Evolutionary conservation across 1,284 basidiomycete species (phyloP).

Genomic region (Trametes versicolor): DNA sequence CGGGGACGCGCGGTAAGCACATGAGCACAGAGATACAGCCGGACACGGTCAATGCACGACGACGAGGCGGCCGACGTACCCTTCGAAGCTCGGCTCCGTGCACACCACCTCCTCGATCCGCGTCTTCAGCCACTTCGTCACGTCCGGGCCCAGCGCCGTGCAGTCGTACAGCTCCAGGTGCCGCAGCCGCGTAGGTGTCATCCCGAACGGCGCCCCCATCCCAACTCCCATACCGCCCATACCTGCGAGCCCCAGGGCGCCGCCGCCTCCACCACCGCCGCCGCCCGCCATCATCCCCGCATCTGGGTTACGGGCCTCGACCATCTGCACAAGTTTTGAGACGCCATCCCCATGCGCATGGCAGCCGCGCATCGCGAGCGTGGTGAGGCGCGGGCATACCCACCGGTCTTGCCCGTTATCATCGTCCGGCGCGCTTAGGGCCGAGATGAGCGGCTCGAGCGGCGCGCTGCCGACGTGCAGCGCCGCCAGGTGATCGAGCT

Average conservation of each 20-base stretch:
- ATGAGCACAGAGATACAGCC: not conserved
- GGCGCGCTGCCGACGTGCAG: constrained; percentile 69
- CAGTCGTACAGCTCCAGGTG: constrained; percentile 72
- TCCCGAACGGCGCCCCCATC: constrained; percentile 22
- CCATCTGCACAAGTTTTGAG: constrained; percentile 70
- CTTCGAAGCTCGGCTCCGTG: constrained; percentile 57
- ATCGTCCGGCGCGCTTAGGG: constrained; percentile 67
- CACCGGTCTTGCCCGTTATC: constrained; percentile 59
- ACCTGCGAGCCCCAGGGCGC: constrained; percentile 29
- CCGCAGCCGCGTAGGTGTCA: constrained; percentile 58
- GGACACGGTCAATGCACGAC: constrained; percentile 27
- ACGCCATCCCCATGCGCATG: constrained; percentile 69
- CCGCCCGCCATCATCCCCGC: constrained; percentile 21
- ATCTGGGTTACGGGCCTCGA: constrained; percentile 74
- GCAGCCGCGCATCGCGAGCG: constrained; percentile 67
- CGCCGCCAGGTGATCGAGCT: constrained; percentile 58
- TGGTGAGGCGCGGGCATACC: constrained; percentile 66
- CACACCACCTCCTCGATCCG: constrained; percentile 68
- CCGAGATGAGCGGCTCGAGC: constrained; percentile 65
- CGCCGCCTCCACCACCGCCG: constrained; percentile 46
- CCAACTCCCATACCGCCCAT: constrained; percentile 24
- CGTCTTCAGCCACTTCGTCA: constrained; percentile 68
- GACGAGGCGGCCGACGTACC: constrained; percentile 41
- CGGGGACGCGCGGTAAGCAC: not conserved
- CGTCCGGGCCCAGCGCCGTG: constrained; percentile 67